Evolutionary conservation across 306 rosid genomes (phyloP), one percentile per base, ranked within the genome.

Genomic region (Begonia masoniana): DNA sequence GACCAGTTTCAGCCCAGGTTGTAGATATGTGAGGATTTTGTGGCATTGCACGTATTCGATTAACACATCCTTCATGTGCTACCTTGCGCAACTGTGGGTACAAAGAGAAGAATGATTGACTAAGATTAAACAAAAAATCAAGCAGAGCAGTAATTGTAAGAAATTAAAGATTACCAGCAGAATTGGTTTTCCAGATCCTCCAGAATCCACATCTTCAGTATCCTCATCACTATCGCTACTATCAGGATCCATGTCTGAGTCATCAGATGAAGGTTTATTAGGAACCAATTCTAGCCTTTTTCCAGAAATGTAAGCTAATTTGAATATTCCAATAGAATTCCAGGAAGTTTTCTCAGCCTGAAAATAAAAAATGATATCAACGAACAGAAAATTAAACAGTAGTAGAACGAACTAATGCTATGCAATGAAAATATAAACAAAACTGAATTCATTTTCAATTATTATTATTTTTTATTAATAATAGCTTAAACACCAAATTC

Each of bases 11-110:
- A 16, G 84, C 78, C 97, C 97, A 91, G 61, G 92, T 71, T 57
- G 97, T 96, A 78, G 83, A 91, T 58, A 85, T 83, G 50, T 81
- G 88, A 16, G 96, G 94, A 57, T 68, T 78, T 84, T 91, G 96
- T 43, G 82, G 16, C 97, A 91, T 91, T 63, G 92, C 60, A 39
- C 97, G 94, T 61, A 85, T 81, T 45, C 97, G 84, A 71, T 91
- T 85, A 57, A 91, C 56, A 61, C 86, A 61, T 55, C 97, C 96
- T 70, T 78, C 83, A 45, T 91, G 94, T 47, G 86, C 69, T 71
- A 85, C 83, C 81, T 81, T 85, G 41, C 79, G 81, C 74, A 91
- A 58, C 97, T 91, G 76, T 35, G 61, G 56, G 64, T 58, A 51
- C 9, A 43, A 74, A 69, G 45, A 67, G 63, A 47, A 63, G 56